These are phyloP conservation scores for Pseudopyrenochaeta lycopersici DNA, from an alignment of 2,329 filamentous ascomycete species.

Conservation along the genomic window DNA sequence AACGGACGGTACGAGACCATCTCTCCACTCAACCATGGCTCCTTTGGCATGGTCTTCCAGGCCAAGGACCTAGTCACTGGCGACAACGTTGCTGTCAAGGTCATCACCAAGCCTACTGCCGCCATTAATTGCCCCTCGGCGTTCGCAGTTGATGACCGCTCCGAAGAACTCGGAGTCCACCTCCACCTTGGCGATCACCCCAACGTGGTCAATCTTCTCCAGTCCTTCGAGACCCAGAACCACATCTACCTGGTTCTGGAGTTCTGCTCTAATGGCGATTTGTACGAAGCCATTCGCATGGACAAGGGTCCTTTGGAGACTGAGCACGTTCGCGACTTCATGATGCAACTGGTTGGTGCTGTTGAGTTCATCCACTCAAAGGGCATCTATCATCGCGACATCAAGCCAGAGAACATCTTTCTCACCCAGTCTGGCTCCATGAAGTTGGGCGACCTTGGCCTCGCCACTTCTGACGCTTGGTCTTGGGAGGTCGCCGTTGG, in stretches of 20 bases:
- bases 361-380: constrained; percentile 90
- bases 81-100: constrained; percentile 92
- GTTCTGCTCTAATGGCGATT: constrained; percentile 92
- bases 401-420: constrained; percentile 99
- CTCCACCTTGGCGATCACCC: constrained; percentile 79
- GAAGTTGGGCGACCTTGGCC: constrained; percentile 96
- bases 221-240: constrained; percentile 89
- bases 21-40: constrained; percentile 96
- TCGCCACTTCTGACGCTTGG: constrained; percentile 90
- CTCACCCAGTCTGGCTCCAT: constrained; percentile 83
- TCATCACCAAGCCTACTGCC: constrained; percentile 82
- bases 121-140: constrained; percentile 67
- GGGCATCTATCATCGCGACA: constrained; percentile 94
- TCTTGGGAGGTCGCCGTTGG: constrained; percentile 93
- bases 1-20: constrained; percentile 90
- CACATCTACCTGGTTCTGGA: constrained; percentile 94
- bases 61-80: constrained; percentile 81
- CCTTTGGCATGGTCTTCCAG: constrained; percentile 98
- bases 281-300: constrained; percentile 95
- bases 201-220: constrained; percentile 91
- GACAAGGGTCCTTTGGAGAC: constrained; percentile 91
- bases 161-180: constrained; percentile 83
- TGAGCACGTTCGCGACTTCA: constrained; percentile 95
- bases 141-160: constrained; percentile 81
- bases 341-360: constrained; percentile 91